Percentiles rank a stretch among this genome's conserved stretches.
phyloP scores from a whole-genome alignment of 441 rosid genomes.

The Corymbia calophylla region DNA sequence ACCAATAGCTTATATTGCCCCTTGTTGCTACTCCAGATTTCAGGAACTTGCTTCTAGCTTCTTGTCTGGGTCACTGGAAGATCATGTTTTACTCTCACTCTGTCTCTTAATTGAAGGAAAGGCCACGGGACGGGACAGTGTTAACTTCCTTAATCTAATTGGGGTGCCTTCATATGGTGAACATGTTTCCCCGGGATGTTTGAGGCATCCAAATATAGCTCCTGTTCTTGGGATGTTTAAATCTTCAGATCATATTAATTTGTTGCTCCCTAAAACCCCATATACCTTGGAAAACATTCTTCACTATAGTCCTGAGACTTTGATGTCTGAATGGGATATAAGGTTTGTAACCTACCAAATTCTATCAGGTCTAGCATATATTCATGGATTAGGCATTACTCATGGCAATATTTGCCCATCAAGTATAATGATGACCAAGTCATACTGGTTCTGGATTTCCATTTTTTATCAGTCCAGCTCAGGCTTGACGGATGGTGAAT shows the following conservation, averaged over 20 bases:
- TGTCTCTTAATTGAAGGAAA: slow-evolving; percentile 55
- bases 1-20: slow-evolving; percentile 49
- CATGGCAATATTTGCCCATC: slow-evolving; percentile 78
- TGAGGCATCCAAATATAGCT: slow-evolving; percentile 83
- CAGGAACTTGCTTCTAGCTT: slow-evolving; percentile 47
- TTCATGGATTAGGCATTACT: slow-evolving; percentile 58
- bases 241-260: slow-evolving; percentile 34
- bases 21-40: slow-evolving; percentile 34
- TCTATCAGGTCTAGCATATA: slow-evolving; percentile 61
- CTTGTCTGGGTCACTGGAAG: slow-evolving; percentile 57
- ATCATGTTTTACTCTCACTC: slow-evolving; percentile 51
- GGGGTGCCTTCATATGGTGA: slow-evolving; percentile 63
- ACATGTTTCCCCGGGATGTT: slow-evolving; percentile 34
- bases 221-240: slow-evolving; percentile 67
- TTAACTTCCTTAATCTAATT: slow-evolving; percentile 51
- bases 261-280: slow-evolving; percentile 70
- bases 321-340: slow-evolving; percentile 71
- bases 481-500: slow-evolving; percentile 12
- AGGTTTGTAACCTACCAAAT: slow-evolving; percentile 74
- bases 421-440: slow-evolving; percentile 54
- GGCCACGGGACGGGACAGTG: slow-evolving; percentile 54
- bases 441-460: slow-evolving; percentile 69
- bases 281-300: slow-evolving; percentile 69
- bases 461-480: slow-evolving; percentile 33
- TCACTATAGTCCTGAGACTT: slow-evolving; percentile 60